Evolutionary conservation across 2,329 filamentous ascomycete genomes (phyloP).

Genomic region (Claviceps sp.): DNA sequence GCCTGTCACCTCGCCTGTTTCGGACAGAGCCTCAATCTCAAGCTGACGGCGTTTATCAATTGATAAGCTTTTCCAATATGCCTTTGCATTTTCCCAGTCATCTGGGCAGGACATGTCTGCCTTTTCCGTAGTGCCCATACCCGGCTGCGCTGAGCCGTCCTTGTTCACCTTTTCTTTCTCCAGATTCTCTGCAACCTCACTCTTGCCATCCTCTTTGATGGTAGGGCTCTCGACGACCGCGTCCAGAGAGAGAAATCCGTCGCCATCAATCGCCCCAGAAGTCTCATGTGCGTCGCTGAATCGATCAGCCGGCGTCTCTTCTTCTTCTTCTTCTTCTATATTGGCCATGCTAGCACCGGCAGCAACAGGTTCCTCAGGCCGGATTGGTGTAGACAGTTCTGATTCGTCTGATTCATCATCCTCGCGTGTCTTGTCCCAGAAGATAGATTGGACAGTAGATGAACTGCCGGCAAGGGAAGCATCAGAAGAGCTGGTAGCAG

Average conservation of each 20-base stretch:
- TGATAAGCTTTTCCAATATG: slow-evolving; percentile 56
- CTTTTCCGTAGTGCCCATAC: not conserved
- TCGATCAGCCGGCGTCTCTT: slow-evolving; percentile 41
- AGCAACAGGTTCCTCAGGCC: slow-evolving; percentile 10
- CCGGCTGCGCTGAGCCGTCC: not conserved
- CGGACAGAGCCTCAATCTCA: slow-evolving; percentile 42
- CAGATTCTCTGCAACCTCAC: slow-evolving; percentile 7
- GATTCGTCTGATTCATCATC: slow-evolving; percentile 4
- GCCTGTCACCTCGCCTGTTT: slow-evolving; percentile 34
- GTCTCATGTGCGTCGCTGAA: slow-evolving; percentile 73
- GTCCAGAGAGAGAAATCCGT: slow-evolving; percentile 59
- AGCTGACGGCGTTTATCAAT: slow-evolving; percentile 49
- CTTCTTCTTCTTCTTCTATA: slow-evolving; percentile 28
- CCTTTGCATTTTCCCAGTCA: slow-evolving; percentile 56
- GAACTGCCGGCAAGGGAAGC: slow-evolving; percentile 4
- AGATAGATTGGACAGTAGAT: not conserved
- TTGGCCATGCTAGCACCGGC: slow-evolving; percentile 18
- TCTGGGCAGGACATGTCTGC: slow-evolving; percentile 13
- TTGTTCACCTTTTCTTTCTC: not conserved
- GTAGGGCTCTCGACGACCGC: slow-evolving; percentile 52
- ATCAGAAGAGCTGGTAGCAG: not conserved
- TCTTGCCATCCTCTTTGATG: slow-evolving; percentile 13
- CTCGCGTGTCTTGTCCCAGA: not conserved
- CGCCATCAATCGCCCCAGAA: slow-evolving; percentile 47
- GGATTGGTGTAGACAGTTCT: slow-evolving; percentile 5